A percentile compares a stretch with the other conserved stretches of the same genome.
Evolutionary conservation across 257 asterid genomes (phyloP).

Genomic region (Handroanthus guayacan): DNA sequence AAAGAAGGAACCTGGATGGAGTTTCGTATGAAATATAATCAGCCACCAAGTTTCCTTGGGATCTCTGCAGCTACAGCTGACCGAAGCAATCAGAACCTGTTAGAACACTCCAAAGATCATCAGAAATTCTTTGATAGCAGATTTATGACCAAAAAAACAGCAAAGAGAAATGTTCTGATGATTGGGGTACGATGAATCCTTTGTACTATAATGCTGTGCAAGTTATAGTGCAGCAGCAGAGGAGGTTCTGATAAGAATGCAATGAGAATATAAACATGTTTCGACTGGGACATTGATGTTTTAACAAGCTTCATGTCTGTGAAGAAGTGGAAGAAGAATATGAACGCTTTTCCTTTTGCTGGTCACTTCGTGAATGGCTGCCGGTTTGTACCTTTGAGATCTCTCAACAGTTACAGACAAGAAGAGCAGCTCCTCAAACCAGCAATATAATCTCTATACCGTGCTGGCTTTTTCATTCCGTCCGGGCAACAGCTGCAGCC

Average conservation of each 20-base stretch:
- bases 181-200: background rate
- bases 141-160: too few relatives aligned
- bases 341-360: background rate
- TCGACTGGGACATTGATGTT: background rate
- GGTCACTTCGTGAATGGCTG: background rate
- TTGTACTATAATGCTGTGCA: background rate
- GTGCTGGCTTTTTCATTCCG: background rate
- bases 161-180: too few relatives aligned
- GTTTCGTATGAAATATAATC: conserved; percentile 52
- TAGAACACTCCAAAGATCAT: too few relatives aligned
- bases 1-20: conserved; percentile 76
- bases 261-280: background rate
- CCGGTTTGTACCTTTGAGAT: background rate
- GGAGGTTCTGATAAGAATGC: background rate
- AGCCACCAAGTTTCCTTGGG: background rate
- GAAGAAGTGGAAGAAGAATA: background rate
- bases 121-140: too few relatives aligned
- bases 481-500: background rate
- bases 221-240: background rate
- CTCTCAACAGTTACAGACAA: background rate
- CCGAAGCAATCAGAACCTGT: too few relatives aligned
- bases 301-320: background rate
- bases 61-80: too few relatives aligned
- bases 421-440: background rate
- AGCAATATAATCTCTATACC: background rate